A percentile compares a stretch with the other conserved stretches of the same genome.
phyloP scores from a whole-genome alignment of 148 eudicot species.

The Pharnaceum exiguum region DNA sequence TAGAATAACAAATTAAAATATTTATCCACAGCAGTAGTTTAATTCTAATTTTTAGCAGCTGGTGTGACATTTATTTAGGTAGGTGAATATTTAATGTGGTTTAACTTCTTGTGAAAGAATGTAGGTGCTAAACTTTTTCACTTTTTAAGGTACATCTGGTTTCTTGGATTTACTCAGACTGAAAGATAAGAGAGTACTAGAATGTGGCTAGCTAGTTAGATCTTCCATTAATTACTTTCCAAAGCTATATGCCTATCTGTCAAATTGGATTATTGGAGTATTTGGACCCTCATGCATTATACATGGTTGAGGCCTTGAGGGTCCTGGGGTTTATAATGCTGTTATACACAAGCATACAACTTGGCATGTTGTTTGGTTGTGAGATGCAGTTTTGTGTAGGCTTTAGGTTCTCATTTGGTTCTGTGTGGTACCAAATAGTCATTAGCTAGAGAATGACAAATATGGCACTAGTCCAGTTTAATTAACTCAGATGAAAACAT shows the following conservation, averaged over 20 bases:
- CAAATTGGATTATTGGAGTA: neutral
- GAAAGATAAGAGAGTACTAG: no score
- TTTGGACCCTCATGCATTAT: no score
- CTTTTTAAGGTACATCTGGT: no score
- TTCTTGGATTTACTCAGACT: no score
- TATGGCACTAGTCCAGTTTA: neutral
- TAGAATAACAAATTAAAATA: neutral
- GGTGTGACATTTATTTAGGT: constrained; percentile 7
- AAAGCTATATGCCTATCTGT: no score
- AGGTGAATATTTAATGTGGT: constrained; percentile 13
- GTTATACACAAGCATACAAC: neutral
- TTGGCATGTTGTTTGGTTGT: constrained; percentile 9
- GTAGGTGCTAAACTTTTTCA: neutral
- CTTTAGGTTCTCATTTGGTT: neutral
- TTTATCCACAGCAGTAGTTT: neutral
- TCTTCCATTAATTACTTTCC: no score
- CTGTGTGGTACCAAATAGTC: neutral
- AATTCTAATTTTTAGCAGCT: neutral
- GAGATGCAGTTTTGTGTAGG: neutral
- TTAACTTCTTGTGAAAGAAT: neutral
- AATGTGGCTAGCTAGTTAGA: no score
- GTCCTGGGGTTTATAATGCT: neutral
- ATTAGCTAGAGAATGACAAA: constrained; percentile 4
- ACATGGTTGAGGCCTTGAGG: neutral
- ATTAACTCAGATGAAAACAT: no score